Base-by-base conservation (phyloP, 257 asterid genomes). In the Euphrasia confusa region DNA sequence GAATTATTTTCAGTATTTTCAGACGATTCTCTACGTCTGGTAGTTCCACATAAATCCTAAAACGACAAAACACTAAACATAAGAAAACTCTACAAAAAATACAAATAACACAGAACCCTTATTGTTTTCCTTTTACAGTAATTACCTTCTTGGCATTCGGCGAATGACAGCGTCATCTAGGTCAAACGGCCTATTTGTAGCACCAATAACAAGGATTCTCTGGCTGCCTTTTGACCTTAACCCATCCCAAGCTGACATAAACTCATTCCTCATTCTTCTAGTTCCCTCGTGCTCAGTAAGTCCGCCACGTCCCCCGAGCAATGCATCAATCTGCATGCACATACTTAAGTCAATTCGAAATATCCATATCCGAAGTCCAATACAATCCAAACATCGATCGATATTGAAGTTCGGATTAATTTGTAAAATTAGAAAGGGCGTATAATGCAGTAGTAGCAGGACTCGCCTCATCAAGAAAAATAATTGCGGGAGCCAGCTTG, bases 191-290 rank as follows among this genome's bases (percentile, higher is more conserved):
- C 95, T 73, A 76, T 87, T 87, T 57, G 89, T 84, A 63, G 95
- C 93, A 9, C 95, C 95, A 37, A 87, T 75, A 14, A 86, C 77
- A 58, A 86, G 86, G 77, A 86, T 82, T 66, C 80, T 75, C 75
- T 81, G 84, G 64, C 75, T 84, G 48, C 84, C 89, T 58, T 80
- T 84, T 40, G 95, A 71, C 60, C 74, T 80, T 76, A 86, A 71
- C 37, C 95, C 92, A 75, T 86, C 95, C 92, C 95, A 86, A 56
- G 84, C 81, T 59, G 84, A 77, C 92, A 84, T 86, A 57, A 86
- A 83, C 72, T 83, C 89, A 63, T 87, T 87, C 37, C 79, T 73
- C 87, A 85, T 68, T 65, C 81, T 80, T 79, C 95, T 78, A 45
- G 86, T 84, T 4, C 83, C 71, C 70, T 80, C 89, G 21, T 75